Evolutionary conservation across 768 basidiomycete species (phyloP), one percentile per base, ranked within the genome.

Genomic region (Suillus americanus): DNA sequence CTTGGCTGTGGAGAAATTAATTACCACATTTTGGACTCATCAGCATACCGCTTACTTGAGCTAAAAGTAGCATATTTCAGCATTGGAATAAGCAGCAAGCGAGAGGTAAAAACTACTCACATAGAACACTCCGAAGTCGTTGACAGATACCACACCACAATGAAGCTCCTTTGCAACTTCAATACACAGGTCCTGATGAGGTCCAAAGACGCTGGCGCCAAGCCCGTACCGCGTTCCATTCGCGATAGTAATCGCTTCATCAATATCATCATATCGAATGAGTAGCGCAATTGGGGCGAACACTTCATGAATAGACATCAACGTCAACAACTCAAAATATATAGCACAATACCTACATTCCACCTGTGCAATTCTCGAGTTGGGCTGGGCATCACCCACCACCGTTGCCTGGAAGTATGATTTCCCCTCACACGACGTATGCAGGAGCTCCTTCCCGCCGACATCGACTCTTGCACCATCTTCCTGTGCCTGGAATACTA

Each of bases 61-160:
- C 89, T 91, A 67, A 57, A 62, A 59, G 41, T 13, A 60, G 66
- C 28, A 37, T 61, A 61, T 2, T 61, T 72, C 63, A 72, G 67
- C 73, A 38, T 65, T 62, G 61, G 45, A 23, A 46, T 55, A 43
- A 43, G n/a, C 64, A 59, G 55, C 41, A 55, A 67, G 23, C 38
- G 16, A 45, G 41, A 37, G 30, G 13, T 38, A 55, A 66, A 28
- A 12, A 7, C 38, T 10, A 81, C 88, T 80, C 72, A 92, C 88
- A 73, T 95, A 94, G 78, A 89, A 94, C 9, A 91, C 89, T 14
- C 86, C 95, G 73, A 94, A 97, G 79, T 99, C 97, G 70, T 99
- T 99, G 66, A 97, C 83, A 23, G 95, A 89, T 3, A 99, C 97
- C 97, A 99, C 99, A 54, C 97, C 97, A 70, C 94, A 96, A 61